A percentile compares a stretch with the other conserved stretches of the same genome.
phyloP scores from a whole-genome alignment of 345 rosid species.

The Clausena lansium region DNA sequence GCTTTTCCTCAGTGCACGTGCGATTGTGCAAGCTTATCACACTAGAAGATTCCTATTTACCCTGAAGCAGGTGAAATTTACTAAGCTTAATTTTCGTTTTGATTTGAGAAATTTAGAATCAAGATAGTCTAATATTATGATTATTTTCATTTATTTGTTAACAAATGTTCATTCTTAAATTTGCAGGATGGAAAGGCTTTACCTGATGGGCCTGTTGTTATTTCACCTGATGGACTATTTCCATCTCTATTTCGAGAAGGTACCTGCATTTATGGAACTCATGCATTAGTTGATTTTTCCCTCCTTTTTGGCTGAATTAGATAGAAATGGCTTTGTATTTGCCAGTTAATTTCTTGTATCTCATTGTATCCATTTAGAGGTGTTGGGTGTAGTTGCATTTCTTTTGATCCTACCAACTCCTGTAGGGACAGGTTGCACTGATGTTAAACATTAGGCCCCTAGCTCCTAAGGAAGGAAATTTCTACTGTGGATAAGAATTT shows the following conservation, averaged over 20 bases:
- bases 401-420: neutral
- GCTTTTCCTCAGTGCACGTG: slow-evolving; percentile 94
- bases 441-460: neutral
- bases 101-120: neutral
- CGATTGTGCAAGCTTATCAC: slow-evolving; percentile 86
- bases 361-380: neutral
- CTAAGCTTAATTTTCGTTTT: slow-evolving; percentile 1
- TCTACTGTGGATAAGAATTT: too few species aligned
- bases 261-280: slow-evolving; percentile 26
- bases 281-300: neutral
- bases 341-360: neutral
- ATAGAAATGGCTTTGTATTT: neutral
- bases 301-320: neutral
- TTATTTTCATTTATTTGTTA: neutral
- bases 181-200: slow-evolving; percentile 85
- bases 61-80: slow-evolving; percentile 73
- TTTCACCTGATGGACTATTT: slow-evolving; percentile 96
- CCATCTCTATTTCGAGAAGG: slow-evolving; percentile 96
- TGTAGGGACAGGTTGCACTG: neutral
- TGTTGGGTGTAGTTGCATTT: too few species aligned
- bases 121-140: neutral
- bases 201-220: slow-evolving; percentile 97
- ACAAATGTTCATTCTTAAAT: neutral
- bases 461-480: neutral
- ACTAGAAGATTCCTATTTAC: slow-evolving; percentile 84